phyloP scores from a whole-genome alignment of 352 stramenopile species.

The Pythium sp. region DNA sequence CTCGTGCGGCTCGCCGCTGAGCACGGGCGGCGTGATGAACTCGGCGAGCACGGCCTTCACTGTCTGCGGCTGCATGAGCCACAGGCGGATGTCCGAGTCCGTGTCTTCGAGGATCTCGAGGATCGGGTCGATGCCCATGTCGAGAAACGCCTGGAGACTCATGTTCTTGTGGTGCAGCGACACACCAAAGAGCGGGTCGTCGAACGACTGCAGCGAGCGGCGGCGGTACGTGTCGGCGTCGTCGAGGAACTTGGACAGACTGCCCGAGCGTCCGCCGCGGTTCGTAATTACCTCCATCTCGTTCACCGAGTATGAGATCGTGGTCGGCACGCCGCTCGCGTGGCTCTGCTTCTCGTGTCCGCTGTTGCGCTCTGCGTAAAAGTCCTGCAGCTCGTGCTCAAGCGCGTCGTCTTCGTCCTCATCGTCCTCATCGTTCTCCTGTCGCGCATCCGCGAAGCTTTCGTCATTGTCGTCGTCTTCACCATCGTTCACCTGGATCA shows the following conservation, averaged over 20 bases:
- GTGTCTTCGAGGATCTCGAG: conserved; percentile 84
- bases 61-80: conserved; percentile 76
- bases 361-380: conserved; percentile 13
- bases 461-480: conserved; percentile 51
- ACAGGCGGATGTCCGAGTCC: conserved; percentile 81
- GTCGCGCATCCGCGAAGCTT: conserved; percentile 29
- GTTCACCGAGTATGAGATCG: conserved; percentile 76
- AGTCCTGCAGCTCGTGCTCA: conserved; percentile 26
- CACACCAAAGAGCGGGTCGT: conserved; percentile 49
- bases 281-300: conserved; percentile 86
- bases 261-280: conserved; percentile 60
- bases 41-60: conserved; percentile 75
- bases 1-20: conserved; percentile 73
- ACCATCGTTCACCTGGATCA: conserved; percentile 26
- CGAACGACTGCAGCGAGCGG: conserved; percentile 68
- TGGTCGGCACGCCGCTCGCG: conserved; percentile 34
- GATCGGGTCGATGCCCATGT: conserved; percentile 84
- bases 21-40: conserved; percentile 78
- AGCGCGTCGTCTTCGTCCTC: conserved; percentile 15
- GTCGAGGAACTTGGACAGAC: conserved; percentile 79
- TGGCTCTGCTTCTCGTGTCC: conserved; percentile 8
- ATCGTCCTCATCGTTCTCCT: conserved; percentile 17
- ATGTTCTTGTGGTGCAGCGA: conserved; percentile 63
- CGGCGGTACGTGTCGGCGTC: conserved; percentile 72
- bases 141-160: conserved; percentile 61